These are phyloP conservation scores for Termitomyces sp. DNA, from an alignment of 1,284 basidiomycete genomes.

Conservation along the genomic window DNA sequence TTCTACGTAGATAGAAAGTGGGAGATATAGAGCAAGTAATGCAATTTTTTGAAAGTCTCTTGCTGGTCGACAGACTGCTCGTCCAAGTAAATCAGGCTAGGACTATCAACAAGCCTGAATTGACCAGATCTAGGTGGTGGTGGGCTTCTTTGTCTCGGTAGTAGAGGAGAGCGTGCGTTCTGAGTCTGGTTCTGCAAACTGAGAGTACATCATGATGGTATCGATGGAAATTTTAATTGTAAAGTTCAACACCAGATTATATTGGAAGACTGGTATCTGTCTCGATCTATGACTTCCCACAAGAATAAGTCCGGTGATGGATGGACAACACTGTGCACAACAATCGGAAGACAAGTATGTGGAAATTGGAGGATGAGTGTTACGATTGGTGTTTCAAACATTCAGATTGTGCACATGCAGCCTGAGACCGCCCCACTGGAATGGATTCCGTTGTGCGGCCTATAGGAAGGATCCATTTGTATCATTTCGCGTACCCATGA, in stretches of 20 bases:
- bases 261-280: neutral
- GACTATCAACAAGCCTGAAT: neutral
- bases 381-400: too few species aligned
- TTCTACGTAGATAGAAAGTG: slow-evolving; percentile 24
- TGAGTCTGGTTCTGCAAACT: neutral
- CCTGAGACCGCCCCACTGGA: too few species aligned
- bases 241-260: neutral
- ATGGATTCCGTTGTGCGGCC: too few species aligned
- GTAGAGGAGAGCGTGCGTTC: neutral
- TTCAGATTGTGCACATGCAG: too few species aligned
- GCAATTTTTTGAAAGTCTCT: neutral
- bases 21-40: slow-evolving; percentile 16
- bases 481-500: too few species aligned
- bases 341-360: too few species aligned
- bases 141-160: neutral
- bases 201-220: neutral
- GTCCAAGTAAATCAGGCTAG: neutral
- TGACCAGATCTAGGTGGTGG: neutral
- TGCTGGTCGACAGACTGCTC: too few species aligned
- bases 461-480: too few species aligned
- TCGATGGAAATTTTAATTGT: neutral
- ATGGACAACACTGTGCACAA: too few species aligned
- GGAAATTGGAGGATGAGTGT: too few species aligned
- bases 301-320: too few species aligned
- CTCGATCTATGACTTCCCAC: too few species aligned